phyloP scores from a whole-genome alignment of 2,329 filamentous ascomycete species.

The Geosmithia flava region DNA sequence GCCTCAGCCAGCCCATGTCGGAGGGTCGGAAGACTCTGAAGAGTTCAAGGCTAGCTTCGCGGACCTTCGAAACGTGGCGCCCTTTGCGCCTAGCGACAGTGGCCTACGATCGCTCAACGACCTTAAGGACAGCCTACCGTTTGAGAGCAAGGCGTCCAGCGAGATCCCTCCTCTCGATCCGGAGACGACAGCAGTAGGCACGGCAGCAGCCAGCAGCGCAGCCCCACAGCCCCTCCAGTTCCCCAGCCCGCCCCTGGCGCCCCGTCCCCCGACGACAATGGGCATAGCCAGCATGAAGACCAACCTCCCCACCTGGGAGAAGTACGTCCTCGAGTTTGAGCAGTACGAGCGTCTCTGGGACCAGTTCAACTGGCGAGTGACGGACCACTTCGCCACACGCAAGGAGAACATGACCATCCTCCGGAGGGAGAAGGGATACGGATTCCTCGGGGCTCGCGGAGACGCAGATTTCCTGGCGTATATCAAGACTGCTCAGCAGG shows the following conservation, averaged over 20 bases:
- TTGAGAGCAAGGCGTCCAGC: constrained; percentile 37
- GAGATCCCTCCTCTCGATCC: constrained; percentile 21
- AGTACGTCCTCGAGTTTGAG: constrained; percentile 40
- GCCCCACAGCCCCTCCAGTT: constrained; percentile 23
- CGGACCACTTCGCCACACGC: constrained; percentile 42
- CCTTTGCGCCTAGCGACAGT: constrained; percentile 31
- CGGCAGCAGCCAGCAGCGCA: too few relatives aligned
- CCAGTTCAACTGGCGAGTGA: constrained; percentile 36
- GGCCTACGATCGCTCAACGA: constrained; percentile 43
- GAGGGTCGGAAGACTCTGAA: constrained; percentile 43
- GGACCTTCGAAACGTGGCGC: constrained; percentile 44
- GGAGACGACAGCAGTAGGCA: neutral
- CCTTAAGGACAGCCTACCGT: constrained; percentile 43
- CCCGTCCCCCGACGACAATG: constrained; percentile 30
- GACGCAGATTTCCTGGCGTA: constrained; percentile 44
- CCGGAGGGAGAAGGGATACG: constrained; percentile 26
- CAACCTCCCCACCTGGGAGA: constrained; percentile 28
- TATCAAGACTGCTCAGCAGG: constrained; percentile 47
- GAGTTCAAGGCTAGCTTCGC: constrained; percentile 41
- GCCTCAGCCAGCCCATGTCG: constrained; percentile 5
- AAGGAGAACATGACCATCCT: constrained; percentile 27
- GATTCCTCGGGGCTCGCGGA: constrained; percentile 29
- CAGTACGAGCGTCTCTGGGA: constrained; percentile 38
- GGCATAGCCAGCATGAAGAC: constrained; percentile 30
- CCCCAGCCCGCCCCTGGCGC: constrained; percentile 35